Conservation (phyloP, 2,329 filamentous ascomycete genomes). For the Phymatotrichopsis omnivora region DNA sequence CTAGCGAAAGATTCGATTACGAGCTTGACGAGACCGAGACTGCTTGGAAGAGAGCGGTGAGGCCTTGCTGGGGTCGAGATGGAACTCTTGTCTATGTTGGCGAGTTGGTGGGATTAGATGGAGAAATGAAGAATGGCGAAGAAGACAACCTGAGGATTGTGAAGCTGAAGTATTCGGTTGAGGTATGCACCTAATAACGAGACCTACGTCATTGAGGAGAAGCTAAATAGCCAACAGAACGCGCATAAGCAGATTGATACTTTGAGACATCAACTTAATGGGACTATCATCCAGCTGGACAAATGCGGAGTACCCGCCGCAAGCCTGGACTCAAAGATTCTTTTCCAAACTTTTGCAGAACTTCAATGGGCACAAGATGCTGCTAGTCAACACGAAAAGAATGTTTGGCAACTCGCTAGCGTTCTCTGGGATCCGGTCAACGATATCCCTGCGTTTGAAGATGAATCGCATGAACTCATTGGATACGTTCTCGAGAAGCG, state of each 20-base stretch:
- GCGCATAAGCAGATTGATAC: slow-evolving; percentile 15
- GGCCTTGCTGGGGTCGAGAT: slow-evolving; percentile 67
- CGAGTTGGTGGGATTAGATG: slow-evolving; percentile 21
- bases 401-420: slow-evolving; percentile 75
- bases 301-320: slow-evolving; percentile 38
- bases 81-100: slow-evolving; percentile 59
- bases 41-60: slow-evolving; percentile 41
- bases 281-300: slow-evolving; percentile 33
- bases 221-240: too few relatives aligned
- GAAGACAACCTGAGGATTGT: slow-evolving; percentile 18
- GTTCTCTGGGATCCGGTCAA: slow-evolving; percentile 69
- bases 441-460: slow-evolving; percentile 30
- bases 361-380: slow-evolving; percentile 34
- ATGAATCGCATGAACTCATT: slow-evolving; percentile 38
- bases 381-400: slow-evolving; percentile 53
- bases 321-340: slow-evolving; percentile 30
- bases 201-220: too few relatives aligned
- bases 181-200: slow-evolving; percentile 13
- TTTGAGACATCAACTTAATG: slow-evolving; percentile 31
- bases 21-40: slow-evolving; percentile 60
- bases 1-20: slow-evolving; percentile 49
- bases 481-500: slow-evolving; percentile 33
- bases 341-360: slow-evolving; percentile 22
- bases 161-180: slow-evolving; percentile 19
- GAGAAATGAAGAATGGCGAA: slow-evolving; percentile 15